These are phyloP conservation scores for Elongisporangium undulatum DNA, from an alignment of 352 stramenopile species.

Conservation along the genomic window DNA sequence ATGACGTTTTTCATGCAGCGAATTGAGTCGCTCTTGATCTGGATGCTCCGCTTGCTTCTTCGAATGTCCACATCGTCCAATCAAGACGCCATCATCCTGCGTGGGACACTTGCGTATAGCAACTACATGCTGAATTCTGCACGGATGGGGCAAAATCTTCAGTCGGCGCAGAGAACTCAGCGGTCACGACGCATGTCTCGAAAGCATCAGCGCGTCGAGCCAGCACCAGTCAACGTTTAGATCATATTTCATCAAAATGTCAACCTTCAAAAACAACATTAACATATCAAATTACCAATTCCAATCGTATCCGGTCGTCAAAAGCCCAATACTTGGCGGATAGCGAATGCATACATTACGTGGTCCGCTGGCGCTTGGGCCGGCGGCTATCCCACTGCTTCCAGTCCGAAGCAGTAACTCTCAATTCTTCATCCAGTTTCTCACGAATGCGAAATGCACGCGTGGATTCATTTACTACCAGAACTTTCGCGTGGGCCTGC, in stretches of 20 bases:
- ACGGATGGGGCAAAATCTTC: background rate
- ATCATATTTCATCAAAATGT: background rate
- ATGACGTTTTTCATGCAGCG: background rate
- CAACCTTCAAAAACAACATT: too few species aligned
- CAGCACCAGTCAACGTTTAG: background rate
- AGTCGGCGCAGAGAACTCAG: background rate
- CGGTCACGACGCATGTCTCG: background rate
- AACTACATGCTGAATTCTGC: slow-evolving; percentile 1
- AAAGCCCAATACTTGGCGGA: too few species aligned
- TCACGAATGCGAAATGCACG: slow-evolving; percentile 37
- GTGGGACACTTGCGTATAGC: background rate
- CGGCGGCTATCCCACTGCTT: slow-evolving; percentile 24
- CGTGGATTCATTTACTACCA: slow-evolving; percentile 38
- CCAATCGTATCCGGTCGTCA: too few species aligned
- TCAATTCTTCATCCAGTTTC: slow-evolving; percentile 14
- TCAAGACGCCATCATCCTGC: background rate
- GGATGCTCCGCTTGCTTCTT: background rate
- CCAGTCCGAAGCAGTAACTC: slow-evolving; percentile 17
- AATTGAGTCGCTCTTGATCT: background rate
- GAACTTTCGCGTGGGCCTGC: slow-evolving; percentile 5
- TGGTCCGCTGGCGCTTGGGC: slow-evolving; percentile 16
- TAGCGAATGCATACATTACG: too few species aligned
- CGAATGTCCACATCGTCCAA: background rate
- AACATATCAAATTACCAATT: too few species aligned
- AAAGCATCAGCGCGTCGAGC: background rate